These are phyloP conservation scores for Epichloe uncinata DNA, from an alignment of 2,329 filamentous ascomycete genomes.

Conservation along the genomic window DNA sequence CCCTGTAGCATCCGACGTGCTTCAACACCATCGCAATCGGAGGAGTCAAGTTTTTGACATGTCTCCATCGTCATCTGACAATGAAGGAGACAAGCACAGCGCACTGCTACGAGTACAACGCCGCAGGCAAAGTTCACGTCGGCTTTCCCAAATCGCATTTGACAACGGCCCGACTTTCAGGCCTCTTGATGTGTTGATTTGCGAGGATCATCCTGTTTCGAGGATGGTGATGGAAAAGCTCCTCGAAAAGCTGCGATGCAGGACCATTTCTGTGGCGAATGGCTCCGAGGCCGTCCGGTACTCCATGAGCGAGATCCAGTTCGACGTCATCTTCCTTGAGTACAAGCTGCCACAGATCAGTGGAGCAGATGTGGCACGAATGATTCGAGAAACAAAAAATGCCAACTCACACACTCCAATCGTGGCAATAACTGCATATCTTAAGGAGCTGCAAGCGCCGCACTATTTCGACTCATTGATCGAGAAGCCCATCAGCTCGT, in stretches of 20 bases:
- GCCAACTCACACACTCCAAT: slow-evolving; percentile 90
- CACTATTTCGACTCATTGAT: slow-evolving; percentile 94
- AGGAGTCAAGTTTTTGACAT: slow-evolving; percentile 92
- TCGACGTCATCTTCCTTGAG: slow-evolving; percentile 97
- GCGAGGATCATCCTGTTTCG: slow-evolving; percentile 94
- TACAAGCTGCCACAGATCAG: slow-evolving; percentile 92
- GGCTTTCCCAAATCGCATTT: slow-evolving; percentile 81
- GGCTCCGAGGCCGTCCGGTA: slow-evolving; percentile 87
- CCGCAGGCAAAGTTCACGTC: slow-evolving; percentile 85
- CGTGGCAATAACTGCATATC: slow-evolving; percentile 88
- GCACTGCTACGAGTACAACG: slow-evolving; percentile 84
- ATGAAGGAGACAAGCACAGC: slow-evolving; percentile 85
- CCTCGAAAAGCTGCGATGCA: slow-evolving; percentile 85
- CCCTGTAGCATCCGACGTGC: slow-evolving; percentile 52
- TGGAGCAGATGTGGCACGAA: slow-evolving; percentile 86
- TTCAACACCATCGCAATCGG: slow-evolving; percentile 73
- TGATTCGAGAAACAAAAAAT: slow-evolving; percentile 96
- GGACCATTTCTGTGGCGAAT: slow-evolving; percentile 82
- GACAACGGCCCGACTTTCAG: slow-evolving; percentile 77
- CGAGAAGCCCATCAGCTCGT: slow-evolving; percentile 89
- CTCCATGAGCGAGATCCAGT: slow-evolving; percentile 93
- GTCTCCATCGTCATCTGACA: slow-evolving; percentile 94
- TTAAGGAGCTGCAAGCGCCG: slow-evolving; percentile 91
- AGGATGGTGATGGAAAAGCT: slow-evolving; percentile 98
- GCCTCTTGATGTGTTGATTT: slow-evolving; percentile 86